Evolutionary conservation across 257 asterid species (phyloP).

Genomic region (Striga asiatica): DNA sequence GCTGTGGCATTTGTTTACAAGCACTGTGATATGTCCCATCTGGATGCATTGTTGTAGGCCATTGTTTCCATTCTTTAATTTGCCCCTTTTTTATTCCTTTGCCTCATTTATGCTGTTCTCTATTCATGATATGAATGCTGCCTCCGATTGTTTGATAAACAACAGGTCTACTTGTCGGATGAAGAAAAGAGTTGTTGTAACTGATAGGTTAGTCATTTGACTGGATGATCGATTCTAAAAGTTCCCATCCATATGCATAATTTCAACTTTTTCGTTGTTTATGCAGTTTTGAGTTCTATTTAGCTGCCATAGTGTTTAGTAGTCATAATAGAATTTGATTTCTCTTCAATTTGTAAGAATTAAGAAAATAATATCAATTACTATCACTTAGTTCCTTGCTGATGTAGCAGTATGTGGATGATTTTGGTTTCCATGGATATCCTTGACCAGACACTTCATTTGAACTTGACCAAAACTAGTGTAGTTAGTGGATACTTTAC

Average conservation of each 20-base stretch:
- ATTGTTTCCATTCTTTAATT: not conserved
- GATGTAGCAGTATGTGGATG: too few species aligned
- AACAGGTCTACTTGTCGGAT: slow-evolving; percentile 76
- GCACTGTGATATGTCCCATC: slow-evolving; percentile 94
- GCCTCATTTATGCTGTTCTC: slow-evolving; percentile 4
- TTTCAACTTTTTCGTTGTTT: not conserved
- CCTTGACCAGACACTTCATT: too few species aligned
- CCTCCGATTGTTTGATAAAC: slow-evolving; percentile 9
- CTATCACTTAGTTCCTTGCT: too few species aligned
- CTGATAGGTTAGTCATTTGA: slow-evolving; percentile 67
- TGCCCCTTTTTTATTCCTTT: not conserved
- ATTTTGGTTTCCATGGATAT: too few species aligned
- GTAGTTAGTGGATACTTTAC: too few species aligned
- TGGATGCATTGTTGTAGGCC: slow-evolving; percentile 65
- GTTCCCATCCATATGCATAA: not conserved
- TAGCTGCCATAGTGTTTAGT: not conserved
- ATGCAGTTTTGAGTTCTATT: slow-evolving; percentile 3
- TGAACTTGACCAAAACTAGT: too few species aligned
- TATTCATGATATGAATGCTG: slow-evolving; percentile 10
- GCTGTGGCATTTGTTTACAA: slow-evolving; percentile 54
- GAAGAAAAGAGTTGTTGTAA: slow-evolving; percentile 87
- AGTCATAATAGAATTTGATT: too few species aligned
- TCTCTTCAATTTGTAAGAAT: too few species aligned
- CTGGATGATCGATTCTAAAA: slow-evolving; percentile 8
- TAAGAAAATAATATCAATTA: too few species aligned